Conservation (phyloP, 805 yeast genomes). For the Kodamaea nitidulidarum region DNA sequence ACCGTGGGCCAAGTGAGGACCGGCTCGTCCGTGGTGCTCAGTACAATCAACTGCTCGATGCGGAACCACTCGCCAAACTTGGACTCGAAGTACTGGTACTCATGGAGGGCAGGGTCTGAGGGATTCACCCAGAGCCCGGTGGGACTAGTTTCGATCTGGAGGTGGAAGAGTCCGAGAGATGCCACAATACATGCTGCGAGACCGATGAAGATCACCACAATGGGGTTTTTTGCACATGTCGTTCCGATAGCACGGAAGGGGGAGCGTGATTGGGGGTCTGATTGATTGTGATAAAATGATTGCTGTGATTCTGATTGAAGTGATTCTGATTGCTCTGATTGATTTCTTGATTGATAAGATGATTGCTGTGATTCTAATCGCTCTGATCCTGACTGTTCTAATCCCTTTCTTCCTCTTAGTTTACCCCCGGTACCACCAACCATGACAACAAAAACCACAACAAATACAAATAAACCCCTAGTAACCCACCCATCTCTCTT, state of each 20-base stretch:
- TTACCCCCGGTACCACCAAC: too few species aligned
- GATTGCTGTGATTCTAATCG: too few species aligned
- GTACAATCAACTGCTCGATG: slow-evolving; percentile 74
- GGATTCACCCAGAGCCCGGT: slow-evolving; percentile 88
- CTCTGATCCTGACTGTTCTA: too few species aligned
- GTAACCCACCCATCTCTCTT: too few species aligned
- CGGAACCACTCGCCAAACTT: slow-evolving; percentile 91
- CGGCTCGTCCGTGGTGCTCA: slow-evolving; percentile 53
- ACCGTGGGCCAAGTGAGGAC: slow-evolving; percentile 62
- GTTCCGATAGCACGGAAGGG: slow-evolving; percentile 50
- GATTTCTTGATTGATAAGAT: too few species aligned
- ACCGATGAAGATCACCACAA: slow-evolving; percentile 19
- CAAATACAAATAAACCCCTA: too few species aligned
- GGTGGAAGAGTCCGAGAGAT: slow-evolving; percentile 7
- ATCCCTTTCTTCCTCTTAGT: too few species aligned
- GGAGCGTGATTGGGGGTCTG: too few species aligned
- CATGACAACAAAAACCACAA: too few species aligned
- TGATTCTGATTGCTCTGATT: too few species aligned
- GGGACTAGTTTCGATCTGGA: slow-evolving; percentile 66
- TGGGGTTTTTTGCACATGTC: slow-evolving; percentile 62
- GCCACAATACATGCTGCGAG: slow-evolving; percentile 38
- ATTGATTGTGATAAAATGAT: too few species aligned
- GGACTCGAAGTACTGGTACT: slow-evolving; percentile 67
- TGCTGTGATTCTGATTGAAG: too few species aligned
- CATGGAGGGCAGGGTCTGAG: slow-evolving; percentile 59